Percentiles rank a stretch among this genome's conserved stretches.
Conservation (phyloP, 192 early-diverging fungal species). For the Coemansia sp. region DNA sequence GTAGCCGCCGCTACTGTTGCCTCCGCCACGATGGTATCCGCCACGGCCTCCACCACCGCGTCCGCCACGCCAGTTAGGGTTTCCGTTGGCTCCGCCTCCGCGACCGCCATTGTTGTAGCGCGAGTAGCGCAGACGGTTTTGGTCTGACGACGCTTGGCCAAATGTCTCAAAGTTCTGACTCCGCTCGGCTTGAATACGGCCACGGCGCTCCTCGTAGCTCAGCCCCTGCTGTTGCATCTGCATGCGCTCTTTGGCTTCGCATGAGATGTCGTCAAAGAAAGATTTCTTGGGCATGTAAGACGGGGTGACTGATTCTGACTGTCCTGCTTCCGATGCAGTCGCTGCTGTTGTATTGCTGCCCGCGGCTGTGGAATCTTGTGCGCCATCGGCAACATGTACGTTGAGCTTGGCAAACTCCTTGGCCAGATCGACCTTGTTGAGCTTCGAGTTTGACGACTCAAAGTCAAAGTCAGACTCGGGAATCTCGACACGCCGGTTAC, state of each 20-base stretch:
- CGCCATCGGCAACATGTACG: conserved; percentile 35
- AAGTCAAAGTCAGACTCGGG: conserved; percentile 94
- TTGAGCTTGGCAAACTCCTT: conserved; percentile 66
- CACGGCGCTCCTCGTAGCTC: conserved; percentile 64
- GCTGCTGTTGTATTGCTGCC: conserved; percentile 1
- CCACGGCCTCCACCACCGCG: conserved; percentile 55
- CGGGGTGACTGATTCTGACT: conserved; percentile 42
- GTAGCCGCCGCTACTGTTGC: conserved; percentile 11
- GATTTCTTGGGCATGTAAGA: conserved; percentile 78
- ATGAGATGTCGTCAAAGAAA: conserved; percentile 99
- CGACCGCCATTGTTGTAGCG: conserved; percentile 54
- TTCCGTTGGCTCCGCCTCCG: conserved; percentile 33
- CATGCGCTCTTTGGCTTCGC: conserved; percentile 85
- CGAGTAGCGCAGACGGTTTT: conserved; percentile 58
- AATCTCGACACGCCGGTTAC: conserved; percentile 51
- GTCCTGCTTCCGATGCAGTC: neutral
- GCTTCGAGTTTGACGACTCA: conserved; percentile 92
- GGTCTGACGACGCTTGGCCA: conserved; percentile 78
- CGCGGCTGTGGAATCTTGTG: neutral
- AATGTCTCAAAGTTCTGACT: conserved; percentile 95
- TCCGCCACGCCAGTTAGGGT: conserved; percentile 38
- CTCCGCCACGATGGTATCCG: conserved; percentile 14
- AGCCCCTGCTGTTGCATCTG: conserved; percentile 54
- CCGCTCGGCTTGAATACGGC: conserved; percentile 81
- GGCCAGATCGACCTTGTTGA: conserved; percentile 81